Percentiles rank a stretch among this genome's conserved stretches.
phyloP scores from a whole-genome alignment of 108 stramenopile species.

The Conticribra weissflogii region DNA sequence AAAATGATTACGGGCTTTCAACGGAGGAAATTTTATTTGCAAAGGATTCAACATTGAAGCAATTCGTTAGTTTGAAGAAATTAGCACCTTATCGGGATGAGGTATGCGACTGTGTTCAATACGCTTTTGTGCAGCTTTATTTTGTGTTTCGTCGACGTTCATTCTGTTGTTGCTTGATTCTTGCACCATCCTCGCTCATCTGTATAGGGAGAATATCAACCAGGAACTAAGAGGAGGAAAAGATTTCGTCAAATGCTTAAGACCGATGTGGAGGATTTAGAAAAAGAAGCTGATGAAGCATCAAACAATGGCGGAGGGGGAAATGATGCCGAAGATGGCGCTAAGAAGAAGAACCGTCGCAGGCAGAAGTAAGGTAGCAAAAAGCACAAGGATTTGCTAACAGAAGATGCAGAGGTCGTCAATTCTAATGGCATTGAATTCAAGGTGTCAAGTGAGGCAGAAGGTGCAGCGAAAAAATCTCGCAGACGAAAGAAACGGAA shows the following conservation, averaged over 20 bases:
- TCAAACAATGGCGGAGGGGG: neutral
- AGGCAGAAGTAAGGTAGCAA: conserved; percentile 48
- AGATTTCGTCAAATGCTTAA: conserved; percentile 79
- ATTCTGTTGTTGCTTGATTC: neutral
- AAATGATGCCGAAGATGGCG: conserved; percentile 29
- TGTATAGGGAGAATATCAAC: conserved; percentile 56
- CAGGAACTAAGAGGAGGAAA: conserved; percentile 75
- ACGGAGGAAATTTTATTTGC: conserved; percentile 95
- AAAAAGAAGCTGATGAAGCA: conserved; percentile 41
- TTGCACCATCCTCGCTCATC: neutral
- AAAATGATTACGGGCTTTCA: conserved; percentile 91
- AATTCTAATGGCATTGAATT: neutral
- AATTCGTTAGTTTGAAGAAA: conserved; percentile 96
- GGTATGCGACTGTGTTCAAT: conserved; percentile 28
- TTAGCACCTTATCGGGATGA: conserved; percentile 94
- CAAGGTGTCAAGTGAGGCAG: neutral
- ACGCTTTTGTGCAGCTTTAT: neutral
- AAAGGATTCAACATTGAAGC: conserved; percentile 89
- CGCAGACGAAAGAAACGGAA: conserved; percentile 18
- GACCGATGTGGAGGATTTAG: conserved; percentile 47
- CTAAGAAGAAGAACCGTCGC: conserved; percentile 63
- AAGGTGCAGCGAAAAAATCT: conserved; percentile 23
- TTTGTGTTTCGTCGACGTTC: neutral
- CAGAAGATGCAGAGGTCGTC: neutral
- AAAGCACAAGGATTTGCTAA: conserved; percentile 12